These are phyloP conservation scores for Xylariaceae sp. DNA, from an alignment of 2,329 filamentous ascomycete species.

Conservation along the genomic window DNA sequence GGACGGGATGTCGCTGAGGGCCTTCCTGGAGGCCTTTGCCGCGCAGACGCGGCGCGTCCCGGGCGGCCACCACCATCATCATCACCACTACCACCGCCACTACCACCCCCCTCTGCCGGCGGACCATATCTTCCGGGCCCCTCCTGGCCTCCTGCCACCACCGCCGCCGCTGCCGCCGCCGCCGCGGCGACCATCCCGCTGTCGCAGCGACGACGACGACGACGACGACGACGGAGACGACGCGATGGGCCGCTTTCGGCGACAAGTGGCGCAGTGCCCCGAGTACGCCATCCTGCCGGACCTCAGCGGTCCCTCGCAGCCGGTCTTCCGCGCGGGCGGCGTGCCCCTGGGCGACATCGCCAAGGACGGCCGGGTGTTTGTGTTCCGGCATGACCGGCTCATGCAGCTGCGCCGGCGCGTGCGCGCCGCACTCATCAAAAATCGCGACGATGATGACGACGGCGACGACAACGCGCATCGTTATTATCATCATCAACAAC, in stretches of 20 bases:
- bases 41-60: slow-evolving; percentile 23
- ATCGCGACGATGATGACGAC: too few relatives aligned
- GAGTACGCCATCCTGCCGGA: slow-evolving; percentile 29
- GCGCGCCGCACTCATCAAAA: too few relatives aligned
- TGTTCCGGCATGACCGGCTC: slow-evolving; percentile 28
- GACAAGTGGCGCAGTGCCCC: slow-evolving; percentile 26
- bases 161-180: not conserved
- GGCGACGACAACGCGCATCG: too few relatives aligned
- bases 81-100: too few relatives aligned
- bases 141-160: too few relatives aligned
- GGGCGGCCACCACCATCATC: too few relatives aligned
- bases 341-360: slow-evolving; percentile 21
- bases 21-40: slow-evolving; percentile 32
- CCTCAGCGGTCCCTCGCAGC: slow-evolving; percentile 30
- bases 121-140: slow-evolving; percentile 15
- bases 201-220: slow-evolving; percentile 11
- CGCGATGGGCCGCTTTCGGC: too few relatives aligned
- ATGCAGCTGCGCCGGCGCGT: slow-evolving; percentile 23
- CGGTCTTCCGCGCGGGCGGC: slow-evolving; percentile 19
- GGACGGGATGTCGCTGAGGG: slow-evolving; percentile 32
- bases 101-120: too few relatives aligned
- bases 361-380: slow-evolving; percentile 35
- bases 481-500: too few relatives aligned
- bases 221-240: too few relatives aligned
- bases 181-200: slow-evolving; percentile 9